Conservation (phyloP, 768 basidiomycete species). For the Peribolospora baueri region DNA sequence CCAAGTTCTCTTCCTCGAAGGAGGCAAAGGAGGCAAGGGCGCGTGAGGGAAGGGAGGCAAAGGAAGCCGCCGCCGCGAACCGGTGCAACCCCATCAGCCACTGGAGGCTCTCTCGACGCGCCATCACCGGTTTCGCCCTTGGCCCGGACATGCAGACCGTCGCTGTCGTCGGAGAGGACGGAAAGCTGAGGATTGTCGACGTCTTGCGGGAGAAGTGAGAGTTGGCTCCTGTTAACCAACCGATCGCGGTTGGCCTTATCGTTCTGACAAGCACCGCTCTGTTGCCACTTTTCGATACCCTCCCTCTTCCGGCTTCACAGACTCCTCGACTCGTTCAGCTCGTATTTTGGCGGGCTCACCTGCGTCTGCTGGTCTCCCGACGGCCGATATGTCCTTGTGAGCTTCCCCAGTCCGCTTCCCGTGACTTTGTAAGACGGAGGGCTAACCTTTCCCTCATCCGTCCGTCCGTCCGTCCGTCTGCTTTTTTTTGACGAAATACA, state of each 20-base stretch:
- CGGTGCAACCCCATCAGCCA: constrained; percentile 57
- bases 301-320: constrained; percentile 21
- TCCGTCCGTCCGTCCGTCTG: background rate
- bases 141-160: constrained; percentile 80
- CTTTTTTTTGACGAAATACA: background rate
- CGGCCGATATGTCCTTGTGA: constrained; percentile 67
- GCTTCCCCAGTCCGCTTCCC: constrained; percentile 1
- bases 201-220: constrained; percentile 59
- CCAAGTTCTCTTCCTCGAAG: background rate
- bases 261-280: background rate
- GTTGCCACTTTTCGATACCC: background rate
- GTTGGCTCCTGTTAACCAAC: background rate
- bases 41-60: constrained; percentile 31
- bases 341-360: constrained; percentile 79
- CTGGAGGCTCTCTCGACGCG: constrained; percentile 51
- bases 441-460: background rate
- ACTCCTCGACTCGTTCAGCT: constrained; percentile 76
- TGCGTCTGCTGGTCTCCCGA: constrained; percentile 90
- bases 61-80: constrained; percentile 30
- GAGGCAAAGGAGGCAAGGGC: background rate
- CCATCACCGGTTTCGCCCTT: constrained; percentile 70
- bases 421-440: background rate
- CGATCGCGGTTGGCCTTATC: background rate
- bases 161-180: constrained; percentile 77
- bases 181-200: constrained; percentile 71